Percentiles rank a stretch among this genome's conserved stretches.
Evolutionary conservation across 345 rosid genomes (phyloP).

Genomic region (Brassica nigra): DNA sequence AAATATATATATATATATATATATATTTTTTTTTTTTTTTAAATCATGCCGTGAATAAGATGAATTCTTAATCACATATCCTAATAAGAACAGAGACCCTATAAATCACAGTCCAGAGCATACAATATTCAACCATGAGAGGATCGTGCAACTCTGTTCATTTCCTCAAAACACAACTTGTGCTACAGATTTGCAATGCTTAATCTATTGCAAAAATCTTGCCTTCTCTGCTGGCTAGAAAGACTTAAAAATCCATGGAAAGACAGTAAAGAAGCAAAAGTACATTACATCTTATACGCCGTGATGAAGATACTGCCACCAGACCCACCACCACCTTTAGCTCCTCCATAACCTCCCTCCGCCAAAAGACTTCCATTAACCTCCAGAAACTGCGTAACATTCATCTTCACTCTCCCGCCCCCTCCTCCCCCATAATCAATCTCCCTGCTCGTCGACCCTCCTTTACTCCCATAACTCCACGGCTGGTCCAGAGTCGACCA

Average conservation of each 20-base stretch:
- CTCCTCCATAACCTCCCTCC: constrained; percentile 84
- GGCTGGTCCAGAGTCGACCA: constrained; percentile 86
- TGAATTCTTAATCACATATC: background rate
- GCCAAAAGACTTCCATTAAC: constrained; percentile 78
- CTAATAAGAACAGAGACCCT: background rate
- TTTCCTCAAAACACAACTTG: background rate
- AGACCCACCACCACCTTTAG: constrained; percentile 94
- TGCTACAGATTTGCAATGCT: background rate
- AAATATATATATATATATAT: background rate
- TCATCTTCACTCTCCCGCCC: constrained; percentile 75
- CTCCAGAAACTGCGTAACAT: constrained; percentile 49
- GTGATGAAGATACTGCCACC: constrained; percentile 83
- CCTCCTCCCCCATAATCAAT: constrained; percentile 91
- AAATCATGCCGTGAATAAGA: background rate
- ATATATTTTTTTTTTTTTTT: too few relatives aligned
- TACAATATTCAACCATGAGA: background rate
- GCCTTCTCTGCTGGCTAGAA: constrained; percentile 8
- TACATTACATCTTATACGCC: constrained; percentile 80
- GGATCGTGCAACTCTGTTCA: constrained; percentile 4
- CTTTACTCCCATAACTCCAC: constrained; percentile 83
- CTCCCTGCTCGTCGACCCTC: constrained; percentile 85
- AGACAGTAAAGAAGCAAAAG: constrained; percentile 25
- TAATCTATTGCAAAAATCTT: constrained; percentile 16
- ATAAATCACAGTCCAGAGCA: constrained; percentile 15
- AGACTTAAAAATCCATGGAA: background rate